Percentiles rank a stretch among this genome's conserved stretches.
These are phyloP conservation scores for Trichoderma lentiforme DNA, from an alignment of 2,329 filamentous ascomycete species.

Conservation along the genomic window DNA sequence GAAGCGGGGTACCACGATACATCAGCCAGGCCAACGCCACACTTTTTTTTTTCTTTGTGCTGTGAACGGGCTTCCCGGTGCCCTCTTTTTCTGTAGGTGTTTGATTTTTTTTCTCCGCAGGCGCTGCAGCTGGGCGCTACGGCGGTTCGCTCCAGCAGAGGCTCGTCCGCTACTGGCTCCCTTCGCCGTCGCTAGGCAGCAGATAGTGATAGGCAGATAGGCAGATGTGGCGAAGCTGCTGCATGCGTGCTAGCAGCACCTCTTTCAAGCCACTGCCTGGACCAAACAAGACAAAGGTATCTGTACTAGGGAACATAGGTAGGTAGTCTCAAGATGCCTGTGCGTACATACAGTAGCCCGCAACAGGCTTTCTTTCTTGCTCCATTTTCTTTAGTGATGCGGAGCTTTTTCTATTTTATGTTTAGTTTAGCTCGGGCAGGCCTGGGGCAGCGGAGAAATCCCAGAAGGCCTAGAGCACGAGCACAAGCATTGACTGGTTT, in stretches of 20 bases:
- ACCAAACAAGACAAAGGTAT: neutral
- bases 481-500: neutral
- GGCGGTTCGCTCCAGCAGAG: neutral
- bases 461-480: neutral
- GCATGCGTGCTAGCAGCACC: slow-evolving; percentile 2
- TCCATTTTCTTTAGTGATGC: slow-evolving; percentile 7
- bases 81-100: neutral
- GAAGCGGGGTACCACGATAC: slow-evolving; percentile 20
- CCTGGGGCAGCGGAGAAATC: neutral
- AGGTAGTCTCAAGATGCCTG: neutral
- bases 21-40: slow-evolving; percentile 16
- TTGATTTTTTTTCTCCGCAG: slow-evolving; percentile 3
- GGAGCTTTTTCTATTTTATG: slow-evolving; percentile 6
- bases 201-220: neutral
- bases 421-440: neutral
- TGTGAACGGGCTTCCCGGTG: neutral
- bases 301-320: neutral
- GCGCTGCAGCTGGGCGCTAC: slow-evolving; percentile 6
- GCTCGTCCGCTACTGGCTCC: neutral
- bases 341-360: neutral
- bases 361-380: neutral
- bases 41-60: slow-evolving; percentile 5
- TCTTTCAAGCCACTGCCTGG: neutral
- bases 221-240: slow-evolving; percentile 17
- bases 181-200: neutral